Evolutionary conservation across 2,329 filamentous ascomycete genomes (phyloP).

Genomic region (Scopulariopsis brevicaulis): DNA sequence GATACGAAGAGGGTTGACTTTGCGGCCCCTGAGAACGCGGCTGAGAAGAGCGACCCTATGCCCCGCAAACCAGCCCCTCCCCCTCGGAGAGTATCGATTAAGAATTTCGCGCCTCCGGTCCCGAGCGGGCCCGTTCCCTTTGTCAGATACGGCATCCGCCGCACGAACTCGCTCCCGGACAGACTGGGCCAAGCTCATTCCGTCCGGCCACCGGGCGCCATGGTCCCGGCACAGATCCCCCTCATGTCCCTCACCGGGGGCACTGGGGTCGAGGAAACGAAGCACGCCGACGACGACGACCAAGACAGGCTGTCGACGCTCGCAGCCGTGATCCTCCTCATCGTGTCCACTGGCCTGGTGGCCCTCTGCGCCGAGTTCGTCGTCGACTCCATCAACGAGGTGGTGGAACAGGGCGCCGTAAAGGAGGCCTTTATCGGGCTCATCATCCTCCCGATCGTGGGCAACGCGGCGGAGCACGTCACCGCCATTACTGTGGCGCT

Average conservation of each 20-base stretch:
- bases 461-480: slow-evolving; percentile 63
- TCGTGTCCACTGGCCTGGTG: slow-evolving; percentile 53
- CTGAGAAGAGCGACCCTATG: slow-evolving; percentile 3
- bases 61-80: slow-evolving; percentile 28
- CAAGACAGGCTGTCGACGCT: slow-evolving; percentile 36
- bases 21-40: slow-evolving; percentile 19
- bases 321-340: slow-evolving; percentile 47
- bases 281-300: slow-evolving; percentile 16
- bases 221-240: slow-evolving; percentile 35
- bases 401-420: slow-evolving; percentile 43
- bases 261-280: slow-evolving; percentile 11
- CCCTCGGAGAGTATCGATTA: slow-evolving; percentile 51
- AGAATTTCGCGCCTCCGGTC: slow-evolving; percentile 48
- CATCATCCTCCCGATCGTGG: slow-evolving; percentile 62
- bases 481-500: slow-evolving; percentile 60
- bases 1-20: slow-evolving; percentile 50
- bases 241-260: slow-evolving; percentile 20
- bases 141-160: slow-evolving; percentile 53
- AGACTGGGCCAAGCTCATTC: slow-evolving; percentile 38
- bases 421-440: slow-evolving; percentile 60
- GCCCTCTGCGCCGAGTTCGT: slow-evolving; percentile 61
- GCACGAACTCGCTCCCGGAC: slow-evolving; percentile 65
- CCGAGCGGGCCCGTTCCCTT: slow-evolving; percentile 36
- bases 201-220: slow-evolving; percentile 34
- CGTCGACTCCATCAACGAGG: slow-evolving; percentile 54